Percentiles rank a stretch among this genome's conserved stretches.
Conservation (phyloP, 148 eudicot species). For the Spergularia marina region DNA sequence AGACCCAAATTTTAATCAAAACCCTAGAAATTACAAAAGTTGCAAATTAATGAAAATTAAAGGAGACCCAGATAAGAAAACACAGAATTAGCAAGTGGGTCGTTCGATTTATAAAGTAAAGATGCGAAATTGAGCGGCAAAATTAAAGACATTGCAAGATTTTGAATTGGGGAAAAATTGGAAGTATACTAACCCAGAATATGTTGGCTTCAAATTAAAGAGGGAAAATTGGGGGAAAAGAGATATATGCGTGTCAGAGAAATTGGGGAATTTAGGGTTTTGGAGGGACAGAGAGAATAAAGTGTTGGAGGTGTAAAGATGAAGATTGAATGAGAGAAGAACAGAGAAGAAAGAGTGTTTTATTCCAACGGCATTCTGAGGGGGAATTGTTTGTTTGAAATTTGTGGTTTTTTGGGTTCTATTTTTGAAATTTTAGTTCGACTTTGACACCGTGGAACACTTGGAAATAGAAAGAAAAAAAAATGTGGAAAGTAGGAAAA, state of each 20-base stretch:
- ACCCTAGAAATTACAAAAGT: background rate
- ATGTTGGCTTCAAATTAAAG: conserved; percentile 24
- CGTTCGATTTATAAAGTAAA: conserved; percentile 8
- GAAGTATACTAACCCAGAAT: conserved; percentile 4
- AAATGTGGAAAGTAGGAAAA: background rate
- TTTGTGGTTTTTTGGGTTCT: too few species aligned
- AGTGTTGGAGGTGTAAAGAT: conserved; percentile 4
- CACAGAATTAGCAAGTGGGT: background rate
- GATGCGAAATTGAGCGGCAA: conserved; percentile 1
- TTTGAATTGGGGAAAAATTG: background rate
- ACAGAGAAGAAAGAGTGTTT: background rate
- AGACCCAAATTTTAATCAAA: background rate
- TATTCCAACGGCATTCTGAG: too few species aligned
- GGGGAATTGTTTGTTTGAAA: too few species aligned
- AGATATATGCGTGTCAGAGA: background rate
- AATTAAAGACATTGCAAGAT: background rate
- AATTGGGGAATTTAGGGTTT: background rate
- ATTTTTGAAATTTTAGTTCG: too few species aligned
- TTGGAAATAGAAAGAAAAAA: too few species aligned
- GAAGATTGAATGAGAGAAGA: background rate
- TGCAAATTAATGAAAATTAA: background rate
- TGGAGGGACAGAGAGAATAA: conserved; percentile 23
- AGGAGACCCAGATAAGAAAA: conserved; percentile 6
- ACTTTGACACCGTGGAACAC: too few species aligned
- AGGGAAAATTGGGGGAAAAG: background rate